These are phyloP conservation scores for Yamadazyma dushanensis DNA, from an alignment of 1,139 yeast species.

Conservation along the genomic window DNA sequence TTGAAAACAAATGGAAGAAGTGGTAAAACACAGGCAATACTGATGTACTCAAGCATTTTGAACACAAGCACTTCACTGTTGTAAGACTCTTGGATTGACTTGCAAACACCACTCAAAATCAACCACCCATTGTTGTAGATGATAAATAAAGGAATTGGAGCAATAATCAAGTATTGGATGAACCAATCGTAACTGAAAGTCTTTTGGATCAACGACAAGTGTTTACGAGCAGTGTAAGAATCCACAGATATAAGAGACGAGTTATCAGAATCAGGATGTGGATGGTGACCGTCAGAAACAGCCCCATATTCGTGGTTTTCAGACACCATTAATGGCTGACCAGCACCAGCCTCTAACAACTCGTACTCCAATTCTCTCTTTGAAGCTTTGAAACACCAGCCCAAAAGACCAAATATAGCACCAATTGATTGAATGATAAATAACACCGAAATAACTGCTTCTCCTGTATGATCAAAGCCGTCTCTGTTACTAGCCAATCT, in stretches of 20 bases:
- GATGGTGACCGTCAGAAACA: constrained; percentile 9
- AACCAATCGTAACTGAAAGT: constrained; percentile 77
- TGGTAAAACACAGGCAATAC: constrained; percentile 51
- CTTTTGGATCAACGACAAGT: constrained; percentile 26
- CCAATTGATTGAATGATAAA: constrained; percentile 54
- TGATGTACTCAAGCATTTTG: constrained; percentile 33
- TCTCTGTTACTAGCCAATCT: constrained; percentile 44
- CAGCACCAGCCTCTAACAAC: constrained; percentile 11
- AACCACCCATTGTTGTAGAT: constrained; percentile 53
- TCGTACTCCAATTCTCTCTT: constrained; percentile 21
- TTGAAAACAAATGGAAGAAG: constrained; percentile 73
- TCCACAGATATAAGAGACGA: constrained; percentile 19
- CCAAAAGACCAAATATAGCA: constrained; percentile 53
- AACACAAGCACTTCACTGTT: constrained; percentile 50
- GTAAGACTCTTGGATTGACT: constrained; percentile 67
- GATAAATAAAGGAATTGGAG: constrained; percentile 62
- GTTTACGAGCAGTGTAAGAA: constrained; percentile 15
- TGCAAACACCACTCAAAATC: constrained; percentile 61
- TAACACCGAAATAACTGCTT: constrained; percentile 51
- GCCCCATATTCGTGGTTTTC: constrained; percentile 25
- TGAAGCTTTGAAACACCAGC: constrained; percentile 39
- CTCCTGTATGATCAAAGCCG: constrained; percentile 60
- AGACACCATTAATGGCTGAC: constrained; percentile 32
- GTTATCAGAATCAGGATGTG: constrained; percentile 14
- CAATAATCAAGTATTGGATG: constrained; percentile 64